phyloP scores from a whole-genome alignment of 2,329 filamentous ascomycete genomes.

The Exserohilum rostratum region DNA sequence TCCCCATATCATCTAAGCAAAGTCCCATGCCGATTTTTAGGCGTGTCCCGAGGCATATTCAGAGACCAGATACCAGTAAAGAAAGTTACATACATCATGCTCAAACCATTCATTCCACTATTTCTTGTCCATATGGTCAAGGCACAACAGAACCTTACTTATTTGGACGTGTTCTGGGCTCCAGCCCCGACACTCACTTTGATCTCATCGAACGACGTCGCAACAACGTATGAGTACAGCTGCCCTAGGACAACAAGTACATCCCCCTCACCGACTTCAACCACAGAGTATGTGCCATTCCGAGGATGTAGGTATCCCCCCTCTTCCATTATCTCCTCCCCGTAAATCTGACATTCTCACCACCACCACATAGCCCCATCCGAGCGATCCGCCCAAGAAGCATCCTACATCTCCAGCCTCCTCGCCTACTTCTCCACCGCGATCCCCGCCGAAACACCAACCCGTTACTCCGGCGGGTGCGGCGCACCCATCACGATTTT shows the following conservation, averaged over 20 bases:
- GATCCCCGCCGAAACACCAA: neutral
- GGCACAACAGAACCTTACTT: constrained; percentile 9
- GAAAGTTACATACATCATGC: neutral
- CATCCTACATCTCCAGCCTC: no score
- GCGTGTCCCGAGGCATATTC: no score
- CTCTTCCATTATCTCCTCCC: no score
- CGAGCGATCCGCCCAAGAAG: no score
- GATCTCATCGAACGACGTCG: constrained; percentile 4
- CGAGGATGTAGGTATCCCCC: neutral
- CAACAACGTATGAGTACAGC: constrained; percentile 10
- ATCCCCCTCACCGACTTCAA: constrained; percentile 27
- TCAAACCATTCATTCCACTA: neutral
- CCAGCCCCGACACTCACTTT: constrained; percentile 1
- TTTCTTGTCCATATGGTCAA: neutral
- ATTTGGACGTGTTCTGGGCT: constrained; percentile 1
- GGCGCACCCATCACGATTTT: constrained; percentile 11
- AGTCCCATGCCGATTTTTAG: no score
- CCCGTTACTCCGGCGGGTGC: no score
- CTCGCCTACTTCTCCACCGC: no score
- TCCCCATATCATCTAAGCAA: neutral
- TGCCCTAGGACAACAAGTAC: constrained; percentile 2
- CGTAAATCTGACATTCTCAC: no score
- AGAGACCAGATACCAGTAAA: neutral
- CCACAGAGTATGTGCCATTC: no score
- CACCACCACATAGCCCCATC: no score